Percentiles rank a stretch among this genome's conserved stretches.
Conservation (phyloP, 2,329 filamentous ascomycete species). For the Daldinia sp. region DNA sequence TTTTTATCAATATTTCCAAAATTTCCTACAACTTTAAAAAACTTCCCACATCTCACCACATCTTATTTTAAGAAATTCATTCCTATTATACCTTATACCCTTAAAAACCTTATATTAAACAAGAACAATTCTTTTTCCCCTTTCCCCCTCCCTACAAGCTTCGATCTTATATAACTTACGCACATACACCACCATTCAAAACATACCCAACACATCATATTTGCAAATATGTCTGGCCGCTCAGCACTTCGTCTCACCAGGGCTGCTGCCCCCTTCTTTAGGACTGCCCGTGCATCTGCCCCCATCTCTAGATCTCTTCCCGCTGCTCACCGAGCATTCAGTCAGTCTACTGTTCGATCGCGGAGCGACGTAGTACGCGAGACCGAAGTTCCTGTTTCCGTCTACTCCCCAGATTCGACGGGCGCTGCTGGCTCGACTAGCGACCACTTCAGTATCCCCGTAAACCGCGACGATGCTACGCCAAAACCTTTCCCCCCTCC, state of each 20-base stretch:
- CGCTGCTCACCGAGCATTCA: conserved; percentile 49
- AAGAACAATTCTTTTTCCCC: too few relatives aligned
- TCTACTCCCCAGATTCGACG: conserved; percentile 59
- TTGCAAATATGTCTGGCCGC: conserved; percentile 45
- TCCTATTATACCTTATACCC: not conserved
- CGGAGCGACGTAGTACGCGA: conserved; percentile 64
- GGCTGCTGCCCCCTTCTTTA: conserved; percentile 44
- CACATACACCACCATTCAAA: not conserved
- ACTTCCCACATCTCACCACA: conserved; percentile 11
- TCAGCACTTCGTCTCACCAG: conserved; percentile 45
- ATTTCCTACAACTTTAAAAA: conserved; percentile 8
- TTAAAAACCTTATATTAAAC: not conserved
- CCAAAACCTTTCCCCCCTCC: conserved; percentile 53
- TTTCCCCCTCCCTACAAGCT: too few relatives aligned
- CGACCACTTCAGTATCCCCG: conserved; percentile 65
- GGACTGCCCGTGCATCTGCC: conserved; percentile 35
- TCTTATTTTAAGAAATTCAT: conserved; percentile 6
- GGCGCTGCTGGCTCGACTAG: conserved; percentile 51
- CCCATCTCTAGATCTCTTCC: conserved; percentile 41
- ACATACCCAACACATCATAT: conserved; percentile 2
- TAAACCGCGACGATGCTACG: conserved; percentile 55
- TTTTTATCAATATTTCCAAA: conserved; percentile 10
- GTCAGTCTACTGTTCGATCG: conserved; percentile 48
- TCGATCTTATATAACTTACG: conserved; percentile 8
- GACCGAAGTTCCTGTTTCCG: conserved; percentile 64